Conservation (phyloP, 2,329 filamentous ascomycete species). For the Botrytis squamosa region DNA sequence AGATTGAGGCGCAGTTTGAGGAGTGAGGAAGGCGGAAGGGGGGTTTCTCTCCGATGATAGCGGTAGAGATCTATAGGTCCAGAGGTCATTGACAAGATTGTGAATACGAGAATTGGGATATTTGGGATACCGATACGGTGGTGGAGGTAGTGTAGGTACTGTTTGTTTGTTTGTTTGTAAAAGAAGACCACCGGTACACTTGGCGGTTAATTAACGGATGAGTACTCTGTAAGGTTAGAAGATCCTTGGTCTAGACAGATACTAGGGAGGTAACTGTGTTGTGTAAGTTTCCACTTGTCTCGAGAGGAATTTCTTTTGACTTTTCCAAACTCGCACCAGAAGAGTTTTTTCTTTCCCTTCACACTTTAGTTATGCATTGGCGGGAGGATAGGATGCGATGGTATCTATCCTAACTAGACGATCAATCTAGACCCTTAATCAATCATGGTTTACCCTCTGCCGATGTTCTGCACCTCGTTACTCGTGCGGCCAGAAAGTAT, state of each 20-base stretch:
- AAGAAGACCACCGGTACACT: background rate
- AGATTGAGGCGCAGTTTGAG: background rate
- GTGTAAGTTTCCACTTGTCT: background rate
- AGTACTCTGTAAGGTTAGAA: background rate
- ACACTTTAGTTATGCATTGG: no score
- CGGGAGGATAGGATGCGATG: background rate
- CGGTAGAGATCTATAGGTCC: background rate
- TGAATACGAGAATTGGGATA: background rate
- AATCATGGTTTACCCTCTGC: background rate
- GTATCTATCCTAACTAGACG: background rate
- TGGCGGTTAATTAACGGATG: background rate
- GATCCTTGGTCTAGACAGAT: background rate
- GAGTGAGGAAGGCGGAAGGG: background rate
- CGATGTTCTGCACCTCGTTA: background rate
- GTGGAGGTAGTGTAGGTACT: background rate
- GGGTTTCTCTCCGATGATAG: background rate
- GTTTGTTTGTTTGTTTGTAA: background rate
- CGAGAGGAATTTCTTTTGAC: background rate
- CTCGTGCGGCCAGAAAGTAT: no score
- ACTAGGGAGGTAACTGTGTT: no score
- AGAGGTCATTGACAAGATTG: background rate
- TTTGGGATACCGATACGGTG: background rate
- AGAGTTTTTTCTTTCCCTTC: background rate
- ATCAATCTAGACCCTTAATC: constrained; percentile 3
- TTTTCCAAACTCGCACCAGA: background rate